Evolutionary conservation across 169 alveolate genomes (phyloP).

Genomic region (Plasmodium cynomolgi): DNA sequence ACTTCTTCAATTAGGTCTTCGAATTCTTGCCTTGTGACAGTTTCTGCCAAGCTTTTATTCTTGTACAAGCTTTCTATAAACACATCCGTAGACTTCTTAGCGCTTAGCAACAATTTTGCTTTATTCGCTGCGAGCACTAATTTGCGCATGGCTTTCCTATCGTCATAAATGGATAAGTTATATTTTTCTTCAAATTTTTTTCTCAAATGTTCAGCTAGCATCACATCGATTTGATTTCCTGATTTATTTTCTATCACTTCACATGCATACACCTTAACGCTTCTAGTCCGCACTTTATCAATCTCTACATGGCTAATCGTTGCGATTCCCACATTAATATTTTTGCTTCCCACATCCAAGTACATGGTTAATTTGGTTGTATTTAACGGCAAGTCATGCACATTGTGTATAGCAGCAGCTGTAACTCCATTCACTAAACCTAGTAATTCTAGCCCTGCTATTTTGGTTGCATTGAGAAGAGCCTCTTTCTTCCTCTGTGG

Average conservation of each 20-base stretch:
- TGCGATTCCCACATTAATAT: slow-evolving; percentile 82
- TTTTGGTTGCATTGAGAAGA: slow-evolving; percentile 79
- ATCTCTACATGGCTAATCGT: slow-evolving; percentile 57
- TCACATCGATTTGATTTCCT: slow-evolving; percentile 61
- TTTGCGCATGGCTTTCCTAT: slow-evolving; percentile 74
- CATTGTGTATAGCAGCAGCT: slow-evolving; percentile 82
- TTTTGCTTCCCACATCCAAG: slow-evolving; percentile 84
- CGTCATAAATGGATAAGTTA: slow-evolving; percentile 46
- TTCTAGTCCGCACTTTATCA: slow-evolving; percentile 48
- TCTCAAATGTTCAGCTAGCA: slow-evolving; percentile 70
- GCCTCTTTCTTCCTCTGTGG: slow-evolving; percentile 81
- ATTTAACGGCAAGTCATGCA: slow-evolving; percentile 80
- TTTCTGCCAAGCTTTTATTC: slow-evolving; percentile 68
- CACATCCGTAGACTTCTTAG: slow-evolving; percentile 68
- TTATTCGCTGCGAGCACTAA: slow-evolving; percentile 69
- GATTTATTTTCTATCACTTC: slow-evolving; percentile 63
- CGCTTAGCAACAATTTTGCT: slow-evolving; percentile 68
- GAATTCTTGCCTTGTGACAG: slow-evolving; percentile 78
- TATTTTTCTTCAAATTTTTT: slow-evolving; percentile 71
- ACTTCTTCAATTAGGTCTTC: slow-evolving; percentile 74
- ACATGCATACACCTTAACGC: slow-evolving; percentile 72
- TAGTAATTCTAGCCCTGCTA: slow-evolving; percentile 82
- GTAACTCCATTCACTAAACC: slow-evolving; percentile 82
- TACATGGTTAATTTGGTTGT: slow-evolving; percentile 79
- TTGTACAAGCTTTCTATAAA: slow-evolving; percentile 69